These are phyloP conservation scores for Fusarium illudens DNA, from an alignment of 2,329 filamentous ascomycete genomes.

Conservation along the genomic window DNA sequence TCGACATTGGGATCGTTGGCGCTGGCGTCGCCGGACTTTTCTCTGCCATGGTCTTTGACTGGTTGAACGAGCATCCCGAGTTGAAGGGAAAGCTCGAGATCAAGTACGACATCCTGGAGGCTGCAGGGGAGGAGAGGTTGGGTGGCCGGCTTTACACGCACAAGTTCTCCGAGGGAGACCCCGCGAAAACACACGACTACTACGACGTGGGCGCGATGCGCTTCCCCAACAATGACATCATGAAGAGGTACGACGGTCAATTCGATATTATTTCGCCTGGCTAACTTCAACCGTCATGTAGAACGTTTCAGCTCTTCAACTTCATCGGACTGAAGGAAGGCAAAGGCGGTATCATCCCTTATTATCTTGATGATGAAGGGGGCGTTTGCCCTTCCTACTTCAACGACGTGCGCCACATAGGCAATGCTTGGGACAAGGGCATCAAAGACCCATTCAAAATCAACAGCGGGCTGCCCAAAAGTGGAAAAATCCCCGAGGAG, in stretches of 20 bases:
- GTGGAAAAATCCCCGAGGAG: conserved; percentile 1
- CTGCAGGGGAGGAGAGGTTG: conserved; percentile 38
- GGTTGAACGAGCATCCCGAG: conserved; percentile 29
- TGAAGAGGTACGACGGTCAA: conserved; percentile 23
- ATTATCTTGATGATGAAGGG: conserved; percentile 15
- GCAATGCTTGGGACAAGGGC: neutral
- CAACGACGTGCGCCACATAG: conserved; percentile 8
- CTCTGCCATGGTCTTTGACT: conserved; percentile 47
- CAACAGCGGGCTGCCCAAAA: conserved; percentile 10
- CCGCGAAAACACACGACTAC: conserved; percentile 22
- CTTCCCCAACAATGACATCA: conserved; percentile 47
- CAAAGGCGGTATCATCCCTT: conserved; percentile 24
- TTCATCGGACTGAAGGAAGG: conserved; percentile 20
- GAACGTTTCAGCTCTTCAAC: conserved; percentile 33
- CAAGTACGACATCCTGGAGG: conserved; percentile 51
- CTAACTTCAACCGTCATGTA: neutral
- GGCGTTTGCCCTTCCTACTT: conserved; percentile 23
- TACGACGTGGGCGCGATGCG: conserved; percentile 54
- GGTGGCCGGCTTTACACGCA: conserved; percentile 52
- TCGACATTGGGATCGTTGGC: conserved; percentile 49
- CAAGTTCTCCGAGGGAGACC: conserved; percentile 34
- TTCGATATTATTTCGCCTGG: neutral
- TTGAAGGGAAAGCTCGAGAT: conserved; percentile 34
- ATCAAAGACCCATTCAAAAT: conserved; percentile 16
- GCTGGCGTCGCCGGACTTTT: conserved; percentile 50